A percentile compares a stretch with the other conserved stretches of the same genome.
phyloP scores from a whole-genome alignment of 1,284 basidiomycete species.

The Ustilago trichophora region DNA sequence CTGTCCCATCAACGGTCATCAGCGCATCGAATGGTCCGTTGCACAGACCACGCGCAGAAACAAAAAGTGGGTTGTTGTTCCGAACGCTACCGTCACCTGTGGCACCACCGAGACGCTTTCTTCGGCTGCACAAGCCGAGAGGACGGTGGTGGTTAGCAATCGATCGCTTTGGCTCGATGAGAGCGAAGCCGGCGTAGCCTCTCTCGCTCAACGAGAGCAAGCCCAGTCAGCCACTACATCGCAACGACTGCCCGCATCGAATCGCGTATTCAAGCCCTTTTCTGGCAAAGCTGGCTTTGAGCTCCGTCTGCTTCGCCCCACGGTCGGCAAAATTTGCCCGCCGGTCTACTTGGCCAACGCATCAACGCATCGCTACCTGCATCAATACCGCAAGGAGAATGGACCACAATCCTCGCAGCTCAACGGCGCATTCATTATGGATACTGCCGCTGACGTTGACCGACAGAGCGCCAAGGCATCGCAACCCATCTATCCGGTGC shows the following conservation, averaged over 20 bases:
- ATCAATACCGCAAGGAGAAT: constrained; percentile 8
- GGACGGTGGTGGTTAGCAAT: constrained; percentile 52
- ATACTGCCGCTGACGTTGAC: not conserved
- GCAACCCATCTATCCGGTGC: constrained; percentile 18
- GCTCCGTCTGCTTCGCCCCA: constrained; percentile 43
- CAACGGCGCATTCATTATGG: not conserved
- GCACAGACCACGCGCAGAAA: constrained; percentile 42
- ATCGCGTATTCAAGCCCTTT: constrained; percentile 32
- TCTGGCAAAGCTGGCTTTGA: constrained; percentile 52
- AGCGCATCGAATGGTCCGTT: constrained; percentile 46
- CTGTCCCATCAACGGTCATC: constrained; percentile 33
- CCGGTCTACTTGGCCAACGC: constrained; percentile 49
- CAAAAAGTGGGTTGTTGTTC: constrained; percentile 58
- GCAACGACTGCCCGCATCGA: not conserved
- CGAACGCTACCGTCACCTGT: constrained; percentile 26
- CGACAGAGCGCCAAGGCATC: not conserved
- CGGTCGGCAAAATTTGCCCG: constrained; percentile 17
- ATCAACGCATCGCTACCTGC: constrained; percentile 44
- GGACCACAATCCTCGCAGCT: not conserved
- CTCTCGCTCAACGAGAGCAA: not conserved
- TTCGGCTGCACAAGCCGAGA: constrained; percentile 19
- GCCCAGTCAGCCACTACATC: not conserved
- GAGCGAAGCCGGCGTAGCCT: not conserved
- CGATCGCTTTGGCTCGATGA: constrained; percentile 35
- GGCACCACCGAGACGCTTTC: constrained; percentile 5